Conservation (phyloP, 2,329 filamentous ascomycete species). For the Hymenoscyphus fraxineus region DNA sequence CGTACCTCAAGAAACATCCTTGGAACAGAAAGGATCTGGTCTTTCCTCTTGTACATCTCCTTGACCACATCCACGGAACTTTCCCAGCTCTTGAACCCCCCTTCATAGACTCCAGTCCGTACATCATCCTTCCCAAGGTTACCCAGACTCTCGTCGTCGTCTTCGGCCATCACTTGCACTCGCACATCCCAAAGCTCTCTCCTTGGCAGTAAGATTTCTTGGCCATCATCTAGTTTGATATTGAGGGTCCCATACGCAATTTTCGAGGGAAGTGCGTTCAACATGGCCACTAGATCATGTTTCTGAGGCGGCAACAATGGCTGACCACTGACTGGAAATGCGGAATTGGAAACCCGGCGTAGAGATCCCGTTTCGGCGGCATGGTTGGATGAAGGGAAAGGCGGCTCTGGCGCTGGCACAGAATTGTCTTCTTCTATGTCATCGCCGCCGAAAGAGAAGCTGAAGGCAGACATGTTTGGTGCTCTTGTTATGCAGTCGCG, state of each 20-base stretch:
- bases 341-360: slow-evolving; percentile 35
- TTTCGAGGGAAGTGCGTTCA: slow-evolving; percentile 65
- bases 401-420: slow-evolving; percentile 6
- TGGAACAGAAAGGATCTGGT: slow-evolving; percentile 10
- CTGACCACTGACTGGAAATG: slow-evolving; percentile 60
- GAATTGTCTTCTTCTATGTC: slow-evolving; percentile 53
- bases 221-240: slow-evolving; percentile 56
- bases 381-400: slow-evolving; percentile 16
- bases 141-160: slow-evolving; percentile 48
- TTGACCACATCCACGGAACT: slow-evolving; percentile 77
- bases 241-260: slow-evolving; percentile 63
- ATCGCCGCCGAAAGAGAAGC: slow-evolving; percentile 59
- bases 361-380: slow-evolving; percentile 35
- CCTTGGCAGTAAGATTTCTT: slow-evolving; percentile 57
- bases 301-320: slow-evolving; percentile 52
- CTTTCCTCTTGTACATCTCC: slow-evolving; percentile 38
- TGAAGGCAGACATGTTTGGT: slow-evolving; percentile 33
- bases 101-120: slow-evolving; percentile 78
- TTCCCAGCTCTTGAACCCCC: slow-evolving; percentile 88
- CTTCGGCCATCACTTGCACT: slow-evolving; percentile 75
- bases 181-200: slow-evolving; percentile 79
- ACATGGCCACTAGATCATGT: slow-evolving; percentile 49
- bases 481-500: not conserved
- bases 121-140: slow-evolving; percentile 67
- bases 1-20: slow-evolving; percentile 33